Base-by-base conservation (phyloP, 768 basidiomycete species). In the Amanita inopinata region DNA sequence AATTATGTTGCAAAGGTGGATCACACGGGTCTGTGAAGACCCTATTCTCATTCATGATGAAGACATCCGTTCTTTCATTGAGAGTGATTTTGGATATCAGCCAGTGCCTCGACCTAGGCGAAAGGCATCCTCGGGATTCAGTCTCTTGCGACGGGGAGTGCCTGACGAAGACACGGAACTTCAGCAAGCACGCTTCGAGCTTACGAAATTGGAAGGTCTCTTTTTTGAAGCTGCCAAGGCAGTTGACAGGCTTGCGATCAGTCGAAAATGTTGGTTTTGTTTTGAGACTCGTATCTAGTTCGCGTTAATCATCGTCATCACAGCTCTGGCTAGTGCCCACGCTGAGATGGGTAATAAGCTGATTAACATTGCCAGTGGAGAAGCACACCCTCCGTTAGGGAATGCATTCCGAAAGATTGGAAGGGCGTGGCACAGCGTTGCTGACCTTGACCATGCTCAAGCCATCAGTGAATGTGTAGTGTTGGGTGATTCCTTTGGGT, bases 41-140 rank as follows among this genome's bases (percentile, higher is more conserved):
- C 79, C 81, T 1, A 88, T 96, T 40, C 62, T 97, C 22, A 64
- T 89, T 30, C 66, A 80, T 43, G 94, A 98, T 53, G 96, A 98
- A 54, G 96, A 99, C 57, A 61, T 97, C 46, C 79, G 94, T 22
- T 84, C 84, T 11, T 99, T 99, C 58, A 76, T 99, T 47, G 96
- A 99, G 63, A 92, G 83, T 51, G 94, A 98, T 61, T 99, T 98
- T 65, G 96, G 96, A 19, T 92, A 90, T 55, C 89, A 88, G 53
- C 88, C 85, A 4, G 90, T 77, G 11, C 83, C 83, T 7, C 74
- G 78, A 31, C 80, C 78, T 38, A 74, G 78, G 46, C 77, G 77
- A 52, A 92, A 85, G 62, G 65, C 77, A 0, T 72, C 74, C 19
- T 74, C 83, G 3, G 82, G 84, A 3, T 91, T 90, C 53, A 76